These are phyloP conservation scores for Grosmannia penicillata DNA, from an alignment of 2,329 filamentous ascomycete genomes.

Conservation along the genomic window DNA sequence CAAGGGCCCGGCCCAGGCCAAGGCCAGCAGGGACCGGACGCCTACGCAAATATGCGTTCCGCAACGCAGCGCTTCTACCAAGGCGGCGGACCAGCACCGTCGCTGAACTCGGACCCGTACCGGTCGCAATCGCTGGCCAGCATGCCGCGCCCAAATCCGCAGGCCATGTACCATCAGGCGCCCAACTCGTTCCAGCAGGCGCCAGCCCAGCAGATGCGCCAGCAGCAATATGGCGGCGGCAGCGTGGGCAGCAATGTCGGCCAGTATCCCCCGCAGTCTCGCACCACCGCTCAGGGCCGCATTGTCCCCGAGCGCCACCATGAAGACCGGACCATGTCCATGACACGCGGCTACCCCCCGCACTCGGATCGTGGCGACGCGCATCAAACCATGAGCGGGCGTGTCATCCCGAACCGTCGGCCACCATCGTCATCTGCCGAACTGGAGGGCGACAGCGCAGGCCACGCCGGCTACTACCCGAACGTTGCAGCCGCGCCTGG, in stretches of 20 bases:
- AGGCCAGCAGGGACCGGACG: constrained; percentile 16
- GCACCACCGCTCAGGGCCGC: constrained; percentile 81
- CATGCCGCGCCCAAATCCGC: constrained; percentile 38
- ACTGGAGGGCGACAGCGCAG: constrained; percentile 17
- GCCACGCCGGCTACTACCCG: constrained; percentile 13
- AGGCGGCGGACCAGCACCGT: constrained; percentile 45
- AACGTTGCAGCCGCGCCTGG: constrained; percentile 22
- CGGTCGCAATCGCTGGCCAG: constrained; percentile 87
- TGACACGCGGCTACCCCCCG: constrained; percentile 60
- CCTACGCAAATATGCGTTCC: constrained; percentile 25
- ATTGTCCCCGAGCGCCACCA: constrained; percentile 73
- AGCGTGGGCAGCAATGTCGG: constrained; percentile 24
- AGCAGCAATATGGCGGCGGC: constrained; percentile 52
- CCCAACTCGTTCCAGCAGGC: constrained; percentile 46
- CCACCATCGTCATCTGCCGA: constrained; percentile 16
- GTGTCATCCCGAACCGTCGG: constrained; percentile 69
- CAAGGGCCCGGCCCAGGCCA: background rate
- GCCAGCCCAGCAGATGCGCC: constrained; percentile 63
- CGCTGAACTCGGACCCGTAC: constrained; percentile 72
- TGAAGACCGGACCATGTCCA: constrained; percentile 89
- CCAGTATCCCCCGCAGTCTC: constrained; percentile 30
- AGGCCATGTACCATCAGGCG: constrained; percentile 54
- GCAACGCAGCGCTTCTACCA: constrained; percentile 47
- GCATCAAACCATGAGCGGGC: constrained; percentile 86
- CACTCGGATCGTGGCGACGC: constrained; percentile 55